Evolutionary conservation across 176 grass and related monocot genomes (phyloP), one percentile per base, ranked within the genome.

Genomic region (Paspalum notatum): DNA sequence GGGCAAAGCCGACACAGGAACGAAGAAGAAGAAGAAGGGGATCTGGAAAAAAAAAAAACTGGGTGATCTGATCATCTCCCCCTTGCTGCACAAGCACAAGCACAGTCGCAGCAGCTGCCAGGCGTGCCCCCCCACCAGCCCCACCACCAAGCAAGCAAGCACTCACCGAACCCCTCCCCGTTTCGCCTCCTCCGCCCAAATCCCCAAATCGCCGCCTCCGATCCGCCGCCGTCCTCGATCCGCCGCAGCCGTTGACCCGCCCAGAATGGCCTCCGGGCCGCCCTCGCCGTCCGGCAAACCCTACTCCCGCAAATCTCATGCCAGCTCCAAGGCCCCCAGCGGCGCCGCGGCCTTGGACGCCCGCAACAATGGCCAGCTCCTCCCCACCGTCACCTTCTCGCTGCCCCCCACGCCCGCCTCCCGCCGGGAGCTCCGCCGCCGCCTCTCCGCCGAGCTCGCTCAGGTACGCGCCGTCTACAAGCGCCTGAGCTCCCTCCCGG

Each of bases 301-400:
- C 10, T 85, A 85, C 83, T 90, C 87, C 5, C 91, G 91, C 87
- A 93, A 89, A 76, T 80, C 80, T 6, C 91, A 76, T 61, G 66
- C 63, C 16, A 20, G 48, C 64, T 76, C 85, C 56, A 78, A 78
- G 88, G 51, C 59, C 46, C 77, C 82, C 27, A 50, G 14, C 38
- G 70, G 66, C 67, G 20, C 66, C 73, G 44, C n/a, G n/a, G n/a
- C 83, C 74, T 78, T 77, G 60, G 83, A 90, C 39, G 43, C 83
- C 43, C 78, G 51, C 74, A 83, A 86, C 76, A 80, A 89, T 68
- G 88, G 83, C 51, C 60, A 24, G 51, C 60, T 78, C 60, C 66
- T 81, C 70, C 86, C 70, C 76, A 86, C 68, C 49, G 80, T 87
- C 65, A 84, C 87, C 53, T 72, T 70, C 61, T 25, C 68, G 66